Evolutionary conservation across 805 yeast species (phyloP).

Genomic region (Hermanozyma aechmeae): DNA sequence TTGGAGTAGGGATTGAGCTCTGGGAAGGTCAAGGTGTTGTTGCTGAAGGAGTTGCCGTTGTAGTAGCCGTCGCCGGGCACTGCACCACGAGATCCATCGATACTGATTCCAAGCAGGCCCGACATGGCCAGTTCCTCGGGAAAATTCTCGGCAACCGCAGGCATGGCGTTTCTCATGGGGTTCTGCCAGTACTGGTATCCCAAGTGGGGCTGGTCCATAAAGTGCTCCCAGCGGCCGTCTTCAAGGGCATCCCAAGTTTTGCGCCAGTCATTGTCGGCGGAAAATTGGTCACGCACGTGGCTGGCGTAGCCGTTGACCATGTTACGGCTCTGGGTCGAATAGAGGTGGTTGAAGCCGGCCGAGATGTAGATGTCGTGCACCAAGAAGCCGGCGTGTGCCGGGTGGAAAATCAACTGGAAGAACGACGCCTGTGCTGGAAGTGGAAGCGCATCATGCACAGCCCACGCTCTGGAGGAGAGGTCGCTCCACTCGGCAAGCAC

Average conservation of each 20-base stretch:
- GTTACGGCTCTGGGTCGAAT: constrained; percentile 8
- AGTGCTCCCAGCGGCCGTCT: constrained; percentile 10
- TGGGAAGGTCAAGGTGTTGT: constrained; percentile 9
- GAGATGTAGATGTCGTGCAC: constrained; percentile 9
- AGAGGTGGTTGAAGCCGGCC: constrained; percentile 10
- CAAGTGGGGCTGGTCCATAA: constrained; percentile 12
- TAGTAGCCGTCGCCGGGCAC: constrained; percentile 10
- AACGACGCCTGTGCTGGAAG: constrained; percentile 8
- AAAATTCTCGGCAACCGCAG: constrained; percentile 6
- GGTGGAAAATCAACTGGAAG: constrained; percentile 10
- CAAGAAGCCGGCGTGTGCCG: constrained; percentile 9
- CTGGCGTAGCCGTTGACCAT: constrained; percentile 8
- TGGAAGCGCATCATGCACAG: constrained; percentile 7
- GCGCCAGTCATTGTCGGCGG: constrained; percentile 8
- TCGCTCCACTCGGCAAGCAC: constrained; percentile 7
- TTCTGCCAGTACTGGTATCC: constrained; percentile 12
- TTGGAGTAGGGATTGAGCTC: constrained; percentile 8
- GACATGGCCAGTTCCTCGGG: constrained; percentile 3
- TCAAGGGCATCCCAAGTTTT: constrained; percentile 6
- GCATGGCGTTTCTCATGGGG: constrained; percentile 10
- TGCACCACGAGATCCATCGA: constrained; percentile 8
- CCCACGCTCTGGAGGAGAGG: constrained; percentile 9
- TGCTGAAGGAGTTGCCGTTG: constrained; percentile 7
- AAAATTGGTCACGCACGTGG: constrained; percentile 7
- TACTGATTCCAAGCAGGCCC: constrained; percentile 7